phyloP scores from a whole-genome alignment of 768 basidiomycete species.

The Rhodotorula toruloides region DNA sequence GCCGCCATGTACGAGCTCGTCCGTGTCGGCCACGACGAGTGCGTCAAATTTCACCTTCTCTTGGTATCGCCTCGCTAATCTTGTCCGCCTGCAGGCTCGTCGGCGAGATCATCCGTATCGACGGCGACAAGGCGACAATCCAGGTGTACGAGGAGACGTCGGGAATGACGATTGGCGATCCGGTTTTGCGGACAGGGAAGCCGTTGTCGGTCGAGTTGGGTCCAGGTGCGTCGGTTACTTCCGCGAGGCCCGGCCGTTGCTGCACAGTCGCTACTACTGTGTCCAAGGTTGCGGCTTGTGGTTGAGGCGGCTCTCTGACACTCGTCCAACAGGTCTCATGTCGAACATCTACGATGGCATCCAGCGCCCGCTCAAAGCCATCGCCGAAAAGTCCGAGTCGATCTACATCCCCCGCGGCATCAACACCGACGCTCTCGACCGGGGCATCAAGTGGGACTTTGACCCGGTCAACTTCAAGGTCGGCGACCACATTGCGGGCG shows the following conservation, averaged over 20 bases:
- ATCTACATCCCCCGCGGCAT: conserved; percentile 99
- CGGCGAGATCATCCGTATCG: conserved; percentile 93
- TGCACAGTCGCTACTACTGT: neutral
- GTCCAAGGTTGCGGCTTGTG: too few relatives aligned
- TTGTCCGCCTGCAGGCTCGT: conserved; percentile 25
- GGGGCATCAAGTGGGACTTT: conserved; percentile 90
- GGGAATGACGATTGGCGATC: conserved; percentile 97
- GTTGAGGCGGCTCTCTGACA: too few relatives aligned
- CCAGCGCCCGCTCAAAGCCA: conserved; percentile 58
- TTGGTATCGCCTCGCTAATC: neutral
- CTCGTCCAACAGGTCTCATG: conserved; percentile 71
- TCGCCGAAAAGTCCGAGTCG: conserved; percentile 95
- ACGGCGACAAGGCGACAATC: conserved; percentile 94
- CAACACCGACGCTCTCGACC: conserved; percentile 90
- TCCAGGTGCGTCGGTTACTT: conserved; percentile 60
- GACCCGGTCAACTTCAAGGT: conserved; percentile 75
- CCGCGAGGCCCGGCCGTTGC: neutral
- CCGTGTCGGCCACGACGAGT: conserved; percentile 95
- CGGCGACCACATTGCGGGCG: conserved; percentile 94
- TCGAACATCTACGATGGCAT: conserved; percentile 65
- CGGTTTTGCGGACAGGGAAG: conserved; percentile 93
- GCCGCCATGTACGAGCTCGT: conserved; percentile 96
- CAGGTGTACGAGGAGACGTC: conserved; percentile 99
- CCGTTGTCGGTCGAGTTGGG: conserved; percentile 96
- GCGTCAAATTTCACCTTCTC: conserved; percentile 46